Base-by-base conservation (phyloP, 352 stramenopile species). In the Phytophthora sojae region DNA sequence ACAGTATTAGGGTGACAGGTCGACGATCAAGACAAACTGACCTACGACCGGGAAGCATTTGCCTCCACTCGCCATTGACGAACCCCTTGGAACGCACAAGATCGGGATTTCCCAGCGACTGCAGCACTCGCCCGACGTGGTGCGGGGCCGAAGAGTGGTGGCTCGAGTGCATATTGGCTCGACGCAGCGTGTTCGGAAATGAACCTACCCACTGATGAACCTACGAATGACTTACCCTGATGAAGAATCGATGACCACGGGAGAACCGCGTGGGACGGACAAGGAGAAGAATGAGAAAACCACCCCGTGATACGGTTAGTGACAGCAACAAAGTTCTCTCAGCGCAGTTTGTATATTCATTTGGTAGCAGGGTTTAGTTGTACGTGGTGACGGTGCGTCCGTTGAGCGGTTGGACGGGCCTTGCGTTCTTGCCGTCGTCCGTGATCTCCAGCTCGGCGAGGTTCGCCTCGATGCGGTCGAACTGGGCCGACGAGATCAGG, bases 21-120 rank as follows among this genome's bases (percentile, higher is more conserved):
- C 21, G 21, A 21, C 21, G 21, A 21, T 21, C 21, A 21, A 21
- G 21, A 21, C 21, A 21, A 21, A 21, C 21, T 21, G 21, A 21
- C 67, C 82, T 32, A 88, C 73, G 23, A 89, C 75, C 0, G 82
- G 54, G 54, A 88, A 89, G 50, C 73, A 72, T 53, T 74, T 57
- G 6, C 64, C 64, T 26, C 58, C 49, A 93, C 30, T 85, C 63
- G 29, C 85, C 85, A 54, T 82, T 80, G 58, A 91, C 82, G 67
- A 81, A 91, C 12, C 80, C 77, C 47, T 90, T 80, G 25, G 79
- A 80, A 52, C 81, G 80, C 29, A 91, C 77, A 19, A 91, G 75
- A 6, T 89, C 75, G 0, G 78, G 76, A 50, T 86, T 83, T 52
- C 58, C 59, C 26, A 91, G 57, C 29, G 49, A 66, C 21, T 59